Evolutionary conservation across 1,139 yeast species (phyloP).

Genomic region (Taphrina pruni): DNA sequence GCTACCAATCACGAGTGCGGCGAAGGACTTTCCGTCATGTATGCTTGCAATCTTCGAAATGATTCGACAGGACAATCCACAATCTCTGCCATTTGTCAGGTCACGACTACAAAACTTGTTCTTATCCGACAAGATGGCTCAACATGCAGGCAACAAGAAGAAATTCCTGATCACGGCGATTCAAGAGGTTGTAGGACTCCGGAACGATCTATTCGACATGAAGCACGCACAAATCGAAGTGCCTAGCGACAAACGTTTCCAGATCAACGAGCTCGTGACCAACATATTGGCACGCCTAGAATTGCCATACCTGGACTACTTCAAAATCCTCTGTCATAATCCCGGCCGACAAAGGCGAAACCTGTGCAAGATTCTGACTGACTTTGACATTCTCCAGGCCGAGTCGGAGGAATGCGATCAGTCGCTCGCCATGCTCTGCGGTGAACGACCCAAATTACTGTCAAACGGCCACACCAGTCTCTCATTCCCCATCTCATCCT

Average conservation of each 20-base stretch:
- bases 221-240: slow-evolving; percentile 18
- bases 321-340: slow-evolving; percentile 69
- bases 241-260: slow-evolving; percentile 19
- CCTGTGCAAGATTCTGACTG: slow-evolving; percentile 60
- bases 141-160: slow-evolving; percentile 22
- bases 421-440: slow-evolving; percentile 17
- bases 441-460: slow-evolving; percentile 11
- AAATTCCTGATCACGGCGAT: slow-evolving; percentile 25
- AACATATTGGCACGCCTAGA: slow-evolving; percentile 15
- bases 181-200: slow-evolving; percentile 27
- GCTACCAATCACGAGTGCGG: slow-evolving; percentile 12
- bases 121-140: slow-evolving; percentile 17
- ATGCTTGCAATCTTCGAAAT: slow-evolving; percentile 24
- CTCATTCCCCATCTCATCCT: slow-evolving; percentile 68
- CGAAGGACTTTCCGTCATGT: slow-evolving; percentile 18
- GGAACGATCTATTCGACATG: slow-evolving; percentile 33
- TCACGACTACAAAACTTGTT: slow-evolving; percentile 30
- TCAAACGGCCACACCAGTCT: slow-evolving; percentile 43
- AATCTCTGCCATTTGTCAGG: slow-evolving; percentile 22
- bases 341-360: slow-evolving; percentile 83
- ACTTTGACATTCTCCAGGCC: slow-evolving; percentile 85
- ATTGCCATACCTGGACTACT: slow-evolving; percentile 51
- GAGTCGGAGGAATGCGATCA: slow-evolving; percentile 39
- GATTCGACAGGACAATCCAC: slow-evolving; percentile 20
- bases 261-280: slow-evolving; percentile 18